phyloP scores from a whole-genome alignment of 1,284 basidiomycete genomes.

The Ganoderma meredithae region DNA sequence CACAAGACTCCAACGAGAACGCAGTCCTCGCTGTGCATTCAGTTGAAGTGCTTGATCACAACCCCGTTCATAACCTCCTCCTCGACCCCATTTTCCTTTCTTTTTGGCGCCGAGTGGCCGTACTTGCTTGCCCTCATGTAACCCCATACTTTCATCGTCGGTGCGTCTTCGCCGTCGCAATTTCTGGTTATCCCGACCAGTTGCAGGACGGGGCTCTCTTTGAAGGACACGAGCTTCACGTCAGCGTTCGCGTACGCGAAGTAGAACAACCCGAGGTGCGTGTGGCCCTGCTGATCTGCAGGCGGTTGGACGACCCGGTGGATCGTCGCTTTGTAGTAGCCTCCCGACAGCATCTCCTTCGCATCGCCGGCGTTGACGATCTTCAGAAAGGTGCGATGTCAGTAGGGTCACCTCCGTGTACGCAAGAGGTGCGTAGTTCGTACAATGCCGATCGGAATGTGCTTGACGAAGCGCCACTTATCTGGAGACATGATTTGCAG shows the following conservation, averaged over 20 bases:
- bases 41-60: conserved; percentile 54
- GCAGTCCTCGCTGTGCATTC: too few species aligned
- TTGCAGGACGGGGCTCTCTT: conserved; percentile 50
- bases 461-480: conserved; percentile 64
- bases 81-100: conserved; percentile 47
- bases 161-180: conserved; percentile 43
- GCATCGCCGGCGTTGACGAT: conserved; percentile 67
- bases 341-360: conserved; percentile 62
- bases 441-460: conserved; percentile 66
- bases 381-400: conserved; percentile 34
- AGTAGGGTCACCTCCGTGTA: not conserved
- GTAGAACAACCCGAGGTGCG: conserved; percentile 62
- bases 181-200: conserved; percentile 42
- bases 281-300: conserved; percentile 52
- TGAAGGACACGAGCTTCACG: conserved; percentile 47
- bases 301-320: conserved; percentile 54
- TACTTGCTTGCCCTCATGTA: conserved; percentile 45
- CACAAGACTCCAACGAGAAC: too few species aligned
- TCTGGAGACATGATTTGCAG: conserved; percentile 55
- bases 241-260: conserved; percentile 44
- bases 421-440: conserved; percentile 33
- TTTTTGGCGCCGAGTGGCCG: conserved; percentile 41
- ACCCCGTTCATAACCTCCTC: conserved; percentile 53
- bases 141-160: conserved; percentile 48
- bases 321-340: conserved; percentile 48